These are phyloP conservation scores for Irpex lacteus DNA, from an alignment of 1,284 basidiomycete species.

Conservation along the genomic window DNA sequence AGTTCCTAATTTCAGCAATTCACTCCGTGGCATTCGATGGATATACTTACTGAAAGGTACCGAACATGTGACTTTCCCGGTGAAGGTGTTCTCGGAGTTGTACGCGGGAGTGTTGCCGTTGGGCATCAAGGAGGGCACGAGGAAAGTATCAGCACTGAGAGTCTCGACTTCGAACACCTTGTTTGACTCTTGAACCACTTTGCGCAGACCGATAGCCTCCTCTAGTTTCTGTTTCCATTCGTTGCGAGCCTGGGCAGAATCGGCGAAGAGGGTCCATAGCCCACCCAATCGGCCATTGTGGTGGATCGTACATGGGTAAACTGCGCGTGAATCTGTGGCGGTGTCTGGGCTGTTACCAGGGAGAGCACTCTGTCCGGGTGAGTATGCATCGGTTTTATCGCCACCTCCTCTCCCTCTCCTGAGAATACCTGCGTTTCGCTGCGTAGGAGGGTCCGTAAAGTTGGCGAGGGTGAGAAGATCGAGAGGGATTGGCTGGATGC, in stretches of 20 bases:
- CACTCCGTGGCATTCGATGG: not conserved
- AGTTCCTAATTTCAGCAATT: not conserved
- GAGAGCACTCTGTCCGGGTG: conserved; percentile 23
- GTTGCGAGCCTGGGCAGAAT: conserved; percentile 66
- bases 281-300: conserved; percentile 85
- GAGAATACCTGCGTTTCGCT: conserved; percentile 60
- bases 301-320: conserved; percentile 84
- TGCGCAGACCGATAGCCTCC: conserved; percentile 83
- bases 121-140: conserved; percentile 58
- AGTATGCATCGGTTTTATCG: conserved; percentile 22
- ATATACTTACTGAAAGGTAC: conserved; percentile 81
- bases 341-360: conserved; percentile 39
- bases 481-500: conserved; percentile 78
- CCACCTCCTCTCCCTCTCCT: conserved; percentile 48
- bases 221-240: conserved; percentile 92
- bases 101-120: conserved; percentile 42
- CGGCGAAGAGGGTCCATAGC: conserved; percentile 82
- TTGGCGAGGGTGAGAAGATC: conserved; percentile 81
- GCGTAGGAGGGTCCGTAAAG: conserved; percentile 74
- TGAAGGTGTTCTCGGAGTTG: conserved; percentile 72
- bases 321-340: conserved; percentile 60
- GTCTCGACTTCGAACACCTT: conserved; percentile 91
- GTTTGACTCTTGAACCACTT: conserved; percentile 87
- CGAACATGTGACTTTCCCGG: conserved; percentile 90
- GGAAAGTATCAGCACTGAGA: conserved; percentile 83